Evolutionary conservation across 257 asterid species (phyloP).

Genomic region (Fraxinus americana): DNA sequence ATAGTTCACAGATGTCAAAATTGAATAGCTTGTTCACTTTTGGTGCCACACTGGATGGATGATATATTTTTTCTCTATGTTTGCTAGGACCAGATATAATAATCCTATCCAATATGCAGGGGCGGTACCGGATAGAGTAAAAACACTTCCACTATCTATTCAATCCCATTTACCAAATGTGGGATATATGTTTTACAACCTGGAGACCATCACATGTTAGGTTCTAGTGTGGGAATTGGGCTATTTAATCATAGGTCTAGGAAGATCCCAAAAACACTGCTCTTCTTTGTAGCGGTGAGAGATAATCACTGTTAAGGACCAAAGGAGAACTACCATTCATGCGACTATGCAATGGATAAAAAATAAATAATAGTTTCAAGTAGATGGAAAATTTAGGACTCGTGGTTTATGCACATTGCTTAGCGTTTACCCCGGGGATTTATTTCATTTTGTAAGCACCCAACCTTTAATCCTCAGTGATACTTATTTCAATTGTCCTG

Average conservation of each 20-base stretch:
- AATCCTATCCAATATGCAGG: neutral
- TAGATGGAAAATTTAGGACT: neutral
- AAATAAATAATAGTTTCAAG: neutral
- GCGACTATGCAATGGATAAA: neutral
- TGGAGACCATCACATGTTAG: neutral
- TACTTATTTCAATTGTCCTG: neutral
- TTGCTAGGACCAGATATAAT: neutral
- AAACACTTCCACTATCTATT: neutral
- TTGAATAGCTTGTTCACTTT: neutral
- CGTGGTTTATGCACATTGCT: neutral
- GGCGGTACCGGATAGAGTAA: neutral
- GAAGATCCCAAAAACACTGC: neutral
- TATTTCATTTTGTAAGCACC: neutral
- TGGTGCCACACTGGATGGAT: neutral
- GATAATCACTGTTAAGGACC: neutral
- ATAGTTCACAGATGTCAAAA: neutral
- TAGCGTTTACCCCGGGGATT: neutral
- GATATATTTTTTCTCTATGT: neutral
- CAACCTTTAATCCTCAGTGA: neutral
- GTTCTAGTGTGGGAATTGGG: neutral
- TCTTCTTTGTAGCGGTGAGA: neutral
- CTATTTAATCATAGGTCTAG: neutral
- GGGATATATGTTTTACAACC: neutral
- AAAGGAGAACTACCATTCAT: neutral
- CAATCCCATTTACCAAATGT: neutral